Base-by-base conservation (phyloP, 2,329 filamentous ascomycete species). In the Cercospora berteroae region DNA sequence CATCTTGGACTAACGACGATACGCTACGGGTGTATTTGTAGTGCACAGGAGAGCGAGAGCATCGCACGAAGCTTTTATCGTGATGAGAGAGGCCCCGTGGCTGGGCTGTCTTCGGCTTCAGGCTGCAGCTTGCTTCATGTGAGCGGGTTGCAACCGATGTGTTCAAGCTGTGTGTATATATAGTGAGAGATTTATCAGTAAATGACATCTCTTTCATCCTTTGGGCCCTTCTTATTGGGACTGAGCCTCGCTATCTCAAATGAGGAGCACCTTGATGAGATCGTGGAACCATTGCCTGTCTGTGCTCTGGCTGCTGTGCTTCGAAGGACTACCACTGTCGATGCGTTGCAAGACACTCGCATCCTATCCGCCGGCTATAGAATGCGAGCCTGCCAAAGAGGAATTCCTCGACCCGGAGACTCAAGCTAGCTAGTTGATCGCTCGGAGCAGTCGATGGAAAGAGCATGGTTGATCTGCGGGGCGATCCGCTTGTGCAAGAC, bases 21-120 rank as follows among this genome's bases (percentile, higher is more conserved):
- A 67, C 62, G 66, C 66, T 60, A 48, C 20, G 29, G 42, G 66
- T 67, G 66, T 67, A 67, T 65, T 67, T 65, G 66, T 67, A 67
- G 57, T 59, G 59, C 62, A 67, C 50, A 27, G 50, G 44, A 20
- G 31, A 63, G 61, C 25, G 10, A 57, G 52, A 20, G 52, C 25
- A 57, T 50, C 16, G 52, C 52, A 57, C 52, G 13, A 57, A 57
- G 44, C 44, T 50, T 4, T 23, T 48, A 50, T 42, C 44, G 7
- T 25, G 44, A 23, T 50, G 44, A 25, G 12, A 50, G 44, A 50
- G 20, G 44, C 9, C 18, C 20, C 44, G 20, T 23, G 44, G 20
- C 20, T 50, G 44, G 44, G 20, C 5, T 23, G 20, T 23, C 18
- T 50, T 50, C 44, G 44, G 44, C 44, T 23, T 50, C 18, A 23